Base-by-base conservation (phyloP, 2,329 filamentous ascomycete species). In the Fusarium austroafricanum region DNA sequence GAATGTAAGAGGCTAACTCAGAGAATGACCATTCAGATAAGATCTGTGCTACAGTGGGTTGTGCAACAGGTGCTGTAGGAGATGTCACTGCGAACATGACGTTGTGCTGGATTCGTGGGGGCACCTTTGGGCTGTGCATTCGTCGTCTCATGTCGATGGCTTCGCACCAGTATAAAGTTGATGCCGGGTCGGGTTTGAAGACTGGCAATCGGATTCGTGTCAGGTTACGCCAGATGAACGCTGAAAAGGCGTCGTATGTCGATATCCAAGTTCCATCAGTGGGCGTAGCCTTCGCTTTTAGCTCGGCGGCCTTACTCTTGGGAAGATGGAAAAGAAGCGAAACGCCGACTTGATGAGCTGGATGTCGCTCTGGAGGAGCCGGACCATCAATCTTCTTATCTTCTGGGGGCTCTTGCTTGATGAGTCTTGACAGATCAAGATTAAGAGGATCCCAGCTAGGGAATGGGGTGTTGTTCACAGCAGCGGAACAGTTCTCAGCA, bases 221-320 rank as follows among this genome's bases (percentile, higher is more conserved):
- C 1, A 82, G 55, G 5, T 71, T 71, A 3, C 81, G 79, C 80
- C 81, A 83, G 10, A 83, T 74, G 39, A 79, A 78, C 11, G 81
- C 81, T 2, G 75, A 74, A 55, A 79, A 77, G n/a, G 81, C 80
- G 49, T 83, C 82, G 61, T 83, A 83, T 3, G 79, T 83, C 6
- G 81, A 83, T 33, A 84, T 76, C 80, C 81, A 82, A 2, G 72
- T 71, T 9, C 75, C 77, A 18, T 79, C 77, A 0, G 69, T 47
- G 0, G 79, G 78, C 1, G 47, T 70, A 0, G 80, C 80, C 2
- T 77, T 71, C 12, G 61, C 67, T 60, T 83, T 83, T 6, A 84
- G 68, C 47, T 77, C 67, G 0, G 76, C 76, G 1, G 79, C 78
- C 56, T 82, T 83, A 70, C 80, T 83, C 63, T 78, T 79, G 4